Percentiles rank a stretch among this genome's conserved stretches.
These are phyloP conservation scores for Botrytis byssoidea DNA, from an alignment of 2,329 filamentous ascomycete genomes.

Conservation along the genomic window DNA sequence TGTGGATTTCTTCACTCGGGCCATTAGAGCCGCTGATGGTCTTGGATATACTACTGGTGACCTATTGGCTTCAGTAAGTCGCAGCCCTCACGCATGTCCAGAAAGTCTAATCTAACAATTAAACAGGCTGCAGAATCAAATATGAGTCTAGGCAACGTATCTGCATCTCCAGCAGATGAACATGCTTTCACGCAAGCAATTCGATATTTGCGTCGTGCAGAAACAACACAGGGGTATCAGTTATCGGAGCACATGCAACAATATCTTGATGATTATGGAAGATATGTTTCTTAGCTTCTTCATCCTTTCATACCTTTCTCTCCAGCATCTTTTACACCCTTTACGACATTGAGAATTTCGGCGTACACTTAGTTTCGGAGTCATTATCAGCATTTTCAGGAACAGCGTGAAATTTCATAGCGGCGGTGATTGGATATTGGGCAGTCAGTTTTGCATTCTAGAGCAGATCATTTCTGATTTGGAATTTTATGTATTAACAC, in stretches of 20 bases:
- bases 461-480: neutral
- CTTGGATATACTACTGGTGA: constrained; percentile 43
- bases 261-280: constrained; percentile 49
- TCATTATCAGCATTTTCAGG: neutral
- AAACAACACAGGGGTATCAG: constrained; percentile 43
- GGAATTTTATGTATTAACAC: neutral
- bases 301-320: neutral
- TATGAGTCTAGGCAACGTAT: constrained; percentile 53
- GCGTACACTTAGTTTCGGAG: neutral
- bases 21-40: constrained; percentile 45
- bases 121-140: constrained; percentile 50
- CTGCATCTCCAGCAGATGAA: constrained; percentile 45
- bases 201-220: constrained; percentile 46
- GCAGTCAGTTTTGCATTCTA: neutral
- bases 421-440: neutral
- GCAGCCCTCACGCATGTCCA: neutral
- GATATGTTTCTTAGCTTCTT: constrained; percentile 34
- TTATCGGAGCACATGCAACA: constrained; percentile 48
- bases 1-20: constrained; percentile 50
- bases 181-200: constrained; percentile 48
- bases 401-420: neutral
- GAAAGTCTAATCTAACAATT: neutral
- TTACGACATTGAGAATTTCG: neutral
- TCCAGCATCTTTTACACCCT: neutral
- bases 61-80: constrained; percentile 45